Evolutionary conservation across 371 early-diverging fungal species (phyloP), one percentile per base, ranked within the genome.

Genomic region (Mucor indicus): DNA sequence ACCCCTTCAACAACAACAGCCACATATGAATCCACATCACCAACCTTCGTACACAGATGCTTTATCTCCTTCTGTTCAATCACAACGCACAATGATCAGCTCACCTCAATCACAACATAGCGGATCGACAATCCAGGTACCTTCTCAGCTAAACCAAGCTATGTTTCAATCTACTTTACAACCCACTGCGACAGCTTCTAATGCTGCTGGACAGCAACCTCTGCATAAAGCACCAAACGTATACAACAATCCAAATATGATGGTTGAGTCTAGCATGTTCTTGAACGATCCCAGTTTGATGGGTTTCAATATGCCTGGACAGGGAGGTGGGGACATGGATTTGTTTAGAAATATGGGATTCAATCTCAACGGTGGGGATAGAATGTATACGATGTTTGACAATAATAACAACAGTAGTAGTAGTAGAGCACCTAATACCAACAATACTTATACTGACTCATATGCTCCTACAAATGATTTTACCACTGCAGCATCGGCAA

Each of bases 1-100:
- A 67, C 36, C 55, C 57, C 27, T 43, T 50, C 16, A 61, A 57
- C 56, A 67, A 57, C 38, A 64, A 70, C 36, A 63, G 66, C 16
- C 61, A 63, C n/a, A 59, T 69, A 50, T 23, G 27, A 22, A 10
- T 20, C 17, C 2, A 8, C n/a, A n/a, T n/a, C n/a, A n/a, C n/a
- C 39, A 23, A 10, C 23, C 16, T 30, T 21, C 38, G 30, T 48
- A 48, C 16, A n/a, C 53, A 9, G 47, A 19, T 7, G 38, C 57
- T 24, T 38, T 48, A 38, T 51, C 68, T 17, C 54, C 54, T 29
- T 54, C 54, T 30, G 24, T 54, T 19, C 48, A 54, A 17, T 47
- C 54, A 30, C 48, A 39, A 16, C 54, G 47, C 35, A 47, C 54
- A n/a, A 38, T 58, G 60, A 47, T 57, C 35, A 65, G 56, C 29